phyloP scores from a whole-genome alignment of 2,329 filamentous ascomycete species.

The Exophiala viscosa region DNA sequence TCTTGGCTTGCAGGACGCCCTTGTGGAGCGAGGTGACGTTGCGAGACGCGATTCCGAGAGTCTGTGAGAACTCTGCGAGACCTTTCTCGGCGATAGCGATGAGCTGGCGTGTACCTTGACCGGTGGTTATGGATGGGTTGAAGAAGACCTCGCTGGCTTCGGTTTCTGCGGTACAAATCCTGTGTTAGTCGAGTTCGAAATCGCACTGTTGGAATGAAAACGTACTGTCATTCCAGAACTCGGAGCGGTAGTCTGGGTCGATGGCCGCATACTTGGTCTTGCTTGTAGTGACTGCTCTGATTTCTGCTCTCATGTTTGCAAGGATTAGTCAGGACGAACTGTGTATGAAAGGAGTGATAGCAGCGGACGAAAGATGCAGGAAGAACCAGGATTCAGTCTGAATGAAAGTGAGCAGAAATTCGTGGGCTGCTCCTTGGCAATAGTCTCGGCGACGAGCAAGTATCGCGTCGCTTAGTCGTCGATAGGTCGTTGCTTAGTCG shows the following conservation, averaged over 20 bases:
- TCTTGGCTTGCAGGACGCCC: too few species aligned
- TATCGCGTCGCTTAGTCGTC: too few species aligned
- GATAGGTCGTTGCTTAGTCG: too few species aligned
- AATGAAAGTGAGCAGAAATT: too few species aligned
- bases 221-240: constrained; percentile 7
- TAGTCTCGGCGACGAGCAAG: too few species aligned
- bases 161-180: constrained; percentile 1
- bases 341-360: neutral
- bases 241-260: constrained; percentile 10
- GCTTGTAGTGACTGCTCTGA: neutral
- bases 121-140: constrained; percentile 5
- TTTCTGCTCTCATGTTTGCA: constrained; percentile 5
- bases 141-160: constrained; percentile 16
- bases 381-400: too few species aligned
- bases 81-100: constrained; percentile 4
- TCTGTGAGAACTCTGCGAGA: neutral
- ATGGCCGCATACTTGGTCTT: neutral
- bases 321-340: too few species aligned
- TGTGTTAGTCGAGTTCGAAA: too few species aligned
- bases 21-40: too few species aligned
- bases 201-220: neutral
- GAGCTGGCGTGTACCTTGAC: constrained; percentile 9
- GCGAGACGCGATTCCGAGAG: too few species aligned
- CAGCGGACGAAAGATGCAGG: too few species aligned
- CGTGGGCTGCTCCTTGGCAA: too few species aligned